Percentiles rank a stretch among this genome's conserved stretches.
Evolutionary conservation across 2,329 filamentous ascomycete species (phyloP).

Genomic region (Sporothrix euskadiensis): DNA sequence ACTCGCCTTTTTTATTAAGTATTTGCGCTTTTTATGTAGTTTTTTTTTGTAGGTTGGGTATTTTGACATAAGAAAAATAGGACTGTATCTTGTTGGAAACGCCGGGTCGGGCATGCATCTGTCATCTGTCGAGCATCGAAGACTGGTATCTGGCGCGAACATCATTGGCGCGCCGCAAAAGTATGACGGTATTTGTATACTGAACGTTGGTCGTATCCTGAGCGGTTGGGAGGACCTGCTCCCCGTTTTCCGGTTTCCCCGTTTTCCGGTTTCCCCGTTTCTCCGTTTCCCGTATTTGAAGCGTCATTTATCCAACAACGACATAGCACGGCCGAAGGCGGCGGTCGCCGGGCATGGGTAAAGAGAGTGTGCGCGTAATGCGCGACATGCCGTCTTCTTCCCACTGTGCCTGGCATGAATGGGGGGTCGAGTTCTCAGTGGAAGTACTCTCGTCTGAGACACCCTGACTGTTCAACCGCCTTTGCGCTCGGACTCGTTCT

Average conservation of each 20-base stretch:
- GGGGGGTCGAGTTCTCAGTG: neutral
- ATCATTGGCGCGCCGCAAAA: neutral
- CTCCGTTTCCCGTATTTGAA: neutral
- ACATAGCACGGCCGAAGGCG: neutral
- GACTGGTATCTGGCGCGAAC: neutral
- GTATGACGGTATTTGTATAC: neutral
- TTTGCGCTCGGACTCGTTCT: conserved; percentile 62
- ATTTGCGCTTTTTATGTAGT: neutral
- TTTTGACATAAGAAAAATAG: neutral
- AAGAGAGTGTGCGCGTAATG: neutral
- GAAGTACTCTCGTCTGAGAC: neutral
- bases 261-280: neutral
- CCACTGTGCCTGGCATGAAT: neutral
- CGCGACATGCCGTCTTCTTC: neutral
- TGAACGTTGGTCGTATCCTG: neutral
- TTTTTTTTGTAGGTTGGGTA: neutral
- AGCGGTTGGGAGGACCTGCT: neutral
- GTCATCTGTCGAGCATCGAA: neutral
- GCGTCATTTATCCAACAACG: neutral
- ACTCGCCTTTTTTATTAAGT: neutral
- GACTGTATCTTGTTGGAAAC: neutral
- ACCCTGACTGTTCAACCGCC: conserved; percentile 51
- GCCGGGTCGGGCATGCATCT: neutral
- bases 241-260: neutral
- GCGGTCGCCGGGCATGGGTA: neutral